A percentile compares a stretch with the other conserved stretches of the same genome.
Evolutionary conservation across 2,329 filamentous ascomycete genomes (phyloP).

Genomic region (Sporothrix dimorphospora): DNA sequence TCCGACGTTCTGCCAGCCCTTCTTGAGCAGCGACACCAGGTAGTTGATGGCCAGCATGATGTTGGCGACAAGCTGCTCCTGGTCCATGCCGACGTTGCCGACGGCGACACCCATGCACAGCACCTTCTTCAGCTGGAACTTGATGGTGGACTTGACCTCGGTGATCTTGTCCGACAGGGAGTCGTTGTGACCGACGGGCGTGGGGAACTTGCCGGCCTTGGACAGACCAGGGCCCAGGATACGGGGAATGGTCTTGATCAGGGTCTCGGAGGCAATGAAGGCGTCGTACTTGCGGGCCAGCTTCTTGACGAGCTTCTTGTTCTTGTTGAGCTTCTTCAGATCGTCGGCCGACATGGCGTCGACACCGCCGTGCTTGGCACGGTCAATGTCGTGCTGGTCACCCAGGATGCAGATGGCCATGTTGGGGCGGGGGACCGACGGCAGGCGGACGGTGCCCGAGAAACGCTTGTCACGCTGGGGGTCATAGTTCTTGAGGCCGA

Average conservation of each 20-base stretch:
- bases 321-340: constrained; percentile 99
- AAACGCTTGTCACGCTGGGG: constrained; percentile 99
- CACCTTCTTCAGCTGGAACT: constrained; percentile 99
- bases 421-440: constrained; percentile 79
- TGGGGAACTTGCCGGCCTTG: constrained; percentile 99
- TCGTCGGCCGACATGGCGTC: constrained; percentile 98
- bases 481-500: constrained; percentile 98
- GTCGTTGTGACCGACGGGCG: constrained; percentile 94
- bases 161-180: constrained; percentile 94
- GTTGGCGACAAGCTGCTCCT: constrained; percentile 96
- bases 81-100: constrained; percentile 95
- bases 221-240: constrained; percentile 97
- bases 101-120: constrained; percentile 99
- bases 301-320: constrained; percentile 99
- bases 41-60: constrained; percentile 99
- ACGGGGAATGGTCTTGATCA: constrained; percentile 99
- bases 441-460: constrained; percentile 97
- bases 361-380: constrained; percentile 98
- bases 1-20: constrained; percentile 99
- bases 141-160: constrained; percentile 99
- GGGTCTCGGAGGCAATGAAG: constrained; percentile 92
- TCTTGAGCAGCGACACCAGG: constrained; percentile 98
- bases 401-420: constrained; percentile 56
- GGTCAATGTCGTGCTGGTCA: constrained; percentile 96
- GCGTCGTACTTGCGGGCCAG: constrained; percentile 99